Base-by-base conservation (phyloP, 1,139 yeast genomes). In the Hyphopichia buzzinii region DNA sequence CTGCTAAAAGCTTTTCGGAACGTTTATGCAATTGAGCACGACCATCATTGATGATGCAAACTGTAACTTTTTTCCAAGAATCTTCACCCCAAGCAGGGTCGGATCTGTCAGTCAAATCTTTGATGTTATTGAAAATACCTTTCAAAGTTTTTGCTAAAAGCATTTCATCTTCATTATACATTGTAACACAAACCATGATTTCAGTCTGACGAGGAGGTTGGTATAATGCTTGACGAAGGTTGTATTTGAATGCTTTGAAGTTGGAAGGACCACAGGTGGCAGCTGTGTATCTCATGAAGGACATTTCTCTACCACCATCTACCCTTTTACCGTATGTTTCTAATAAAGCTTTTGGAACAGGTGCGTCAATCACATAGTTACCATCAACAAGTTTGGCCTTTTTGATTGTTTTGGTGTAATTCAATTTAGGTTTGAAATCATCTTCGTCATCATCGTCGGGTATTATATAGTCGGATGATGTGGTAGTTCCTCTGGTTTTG, bases 161-260 rank as follows among this genome's bases (percentile, higher is more conserved):
- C 15, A 83, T 64, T 46, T 86, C 95, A 52, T 82, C 81, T 62
- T 85, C 95, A 54, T 85, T 86, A 63, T 82, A 85, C 79, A 86
- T 81, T 23, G 95, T 85, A 38, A 86, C 70, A 46, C 84, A 85
- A 35, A 85, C 75, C 72, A 84, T 70, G 36, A 85, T 63, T 57
- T 85, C 94, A 0, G 94, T 85, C 42, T 72, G 71, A 42, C 95
- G 66, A 2, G 84, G 84, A 26, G 79, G 82, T 24, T 69, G 62
- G 54, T 84, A 85, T 45, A 84, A 70, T 29, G 72, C 74, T 52
- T 83, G 95, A 38, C 95, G 70, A 32, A 85, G 59, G 27, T 79
- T 77, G 59, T 83, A 85, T 47, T 77, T 71, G 47, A 69, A 72
- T n/a, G 57, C 52, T 29, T 57, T 62, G 49, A 80, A 85, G 41